Evolutionary conservation across 768 basidiomycete genomes (phyloP).

Genomic region (Tulasnella calospora): DNA sequence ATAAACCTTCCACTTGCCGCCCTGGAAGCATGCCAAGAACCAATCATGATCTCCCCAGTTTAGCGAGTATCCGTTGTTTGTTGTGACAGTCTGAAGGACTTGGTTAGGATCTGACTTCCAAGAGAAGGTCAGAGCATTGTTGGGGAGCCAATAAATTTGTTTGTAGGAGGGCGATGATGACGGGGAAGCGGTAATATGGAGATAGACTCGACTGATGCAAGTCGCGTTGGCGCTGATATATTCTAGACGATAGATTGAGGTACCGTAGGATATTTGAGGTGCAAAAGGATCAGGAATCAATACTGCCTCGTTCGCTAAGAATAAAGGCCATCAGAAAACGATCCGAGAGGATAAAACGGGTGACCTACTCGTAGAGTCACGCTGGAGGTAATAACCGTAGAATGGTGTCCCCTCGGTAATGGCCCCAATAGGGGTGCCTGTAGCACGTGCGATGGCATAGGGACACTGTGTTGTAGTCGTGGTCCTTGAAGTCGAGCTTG

Average conservation of each 20-base stretch:
- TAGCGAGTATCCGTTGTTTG: not conserved
- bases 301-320: not conserved
- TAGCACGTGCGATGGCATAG: not conserved
- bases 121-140: not conserved
- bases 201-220: not conserved
- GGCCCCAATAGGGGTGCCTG: not conserved
- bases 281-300: not conserved
- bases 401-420: not conserved
- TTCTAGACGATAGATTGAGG: not conserved
- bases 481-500: not conserved
- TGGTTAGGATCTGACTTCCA: not conserved
- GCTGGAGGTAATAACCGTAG: conserved; percentile 3
- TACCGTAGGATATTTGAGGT: not conserved
- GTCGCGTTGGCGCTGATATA: not conserved
- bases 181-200: not conserved
- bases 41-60: not conserved
- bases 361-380: not conserved
- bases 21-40: conserved; percentile 3
- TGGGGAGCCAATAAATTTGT: not conserved
- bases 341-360: not conserved
- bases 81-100: not conserved
- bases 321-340: not conserved
- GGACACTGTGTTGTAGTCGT: not conserved
- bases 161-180: not conserved
- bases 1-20: conserved; percentile 1